Evolutionary conservation across 192 early-diverging fungal species (phyloP), one percentile per base, ranked within the genome.

Genomic region (Pilaira anomala): DNA sequence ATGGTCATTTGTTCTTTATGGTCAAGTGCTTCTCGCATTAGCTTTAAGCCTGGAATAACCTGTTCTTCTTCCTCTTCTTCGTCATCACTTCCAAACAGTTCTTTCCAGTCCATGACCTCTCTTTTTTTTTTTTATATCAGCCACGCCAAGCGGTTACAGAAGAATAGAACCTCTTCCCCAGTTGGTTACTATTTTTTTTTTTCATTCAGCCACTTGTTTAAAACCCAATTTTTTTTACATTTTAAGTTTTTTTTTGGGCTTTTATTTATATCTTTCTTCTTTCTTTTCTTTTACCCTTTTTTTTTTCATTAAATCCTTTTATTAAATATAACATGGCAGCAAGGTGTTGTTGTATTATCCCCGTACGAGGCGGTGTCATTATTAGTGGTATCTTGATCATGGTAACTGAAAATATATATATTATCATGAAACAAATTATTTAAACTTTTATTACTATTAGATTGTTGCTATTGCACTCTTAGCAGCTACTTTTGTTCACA

Each of bases 281-380:
- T 46, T 46, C 1, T n/a, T 30, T 48, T 12, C 29, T 8, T 60
- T 12, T 26, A 30, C 12, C 3, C 42, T 60, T 48, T 60, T 9
- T 48, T 48, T 48, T 16, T 8, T 28, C 24, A 16, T 28, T 18
- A 19, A 14, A 13, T 9, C n/a, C 22, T n/a, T 30, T 40, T 33
- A 39, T 42, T 46, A 50, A 40, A 22, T 21, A 30, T 51, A 57
- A 22, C 24, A 72, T 72, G 69, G 39, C 69, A 28, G 65, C 48
- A 36, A 65, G 60, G 18, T 72, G 69, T 28, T 72, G 63, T 54
- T 72, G 69, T 60, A 66, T 72, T n/a, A 50, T 72, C 22, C 69
- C 69, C 13, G 40, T 72, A 30, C 22, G 69, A 55, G 58, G 58
- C 12, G 69, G 49, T 26, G 41, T 49, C 9, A 45, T 66, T 21